Percentiles rank a stretch among this genome's conserved stretches.
Conservation (phyloP, 768 basidiomycete species). For the Suillus sp. region DNA sequence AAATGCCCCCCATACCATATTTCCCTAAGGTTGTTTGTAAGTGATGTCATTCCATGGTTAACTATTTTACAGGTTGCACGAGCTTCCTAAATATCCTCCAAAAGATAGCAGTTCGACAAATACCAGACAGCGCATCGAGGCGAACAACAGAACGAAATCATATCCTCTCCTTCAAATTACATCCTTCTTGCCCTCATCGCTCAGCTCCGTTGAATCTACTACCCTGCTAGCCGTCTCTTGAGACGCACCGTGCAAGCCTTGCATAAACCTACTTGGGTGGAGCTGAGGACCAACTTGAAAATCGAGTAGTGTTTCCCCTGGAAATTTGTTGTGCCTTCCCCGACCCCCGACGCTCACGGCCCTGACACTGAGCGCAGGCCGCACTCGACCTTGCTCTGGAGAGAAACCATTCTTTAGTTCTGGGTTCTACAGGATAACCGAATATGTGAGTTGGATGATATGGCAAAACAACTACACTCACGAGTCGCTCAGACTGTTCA, state of each 20-base stretch:
- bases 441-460: not conserved
- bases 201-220: not conserved
- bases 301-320: conserved; percentile 24
- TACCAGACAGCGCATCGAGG: conserved; percentile 6
- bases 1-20: not conserved
- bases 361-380: conserved; percentile 5
- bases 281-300: conserved; percentile 8
- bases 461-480: not conserved
- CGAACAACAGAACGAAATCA: conserved; percentile 7
- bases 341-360: conserved; percentile 18
- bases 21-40: not conserved
- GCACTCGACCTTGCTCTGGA: conserved; percentile 10
- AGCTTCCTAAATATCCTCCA: not conserved
- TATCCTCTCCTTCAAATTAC: not conserved
- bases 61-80: conserved; percentile 16
- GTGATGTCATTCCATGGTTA: conserved; percentile 12
- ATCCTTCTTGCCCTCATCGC: not conserved
- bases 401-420: conserved; percentile 12
- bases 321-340: conserved; percentile 5
- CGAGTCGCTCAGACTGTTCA: conserved; percentile 13
- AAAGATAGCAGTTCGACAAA: not conserved
- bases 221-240: conserved; percentile 8
- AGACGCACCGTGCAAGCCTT: not conserved
- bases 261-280: conserved; percentile 11
- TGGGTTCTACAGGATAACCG: conserved; percentile 11